Conservation (phyloP, 176 grass and related monocot species). For the Cocos nucifera region DNA sequence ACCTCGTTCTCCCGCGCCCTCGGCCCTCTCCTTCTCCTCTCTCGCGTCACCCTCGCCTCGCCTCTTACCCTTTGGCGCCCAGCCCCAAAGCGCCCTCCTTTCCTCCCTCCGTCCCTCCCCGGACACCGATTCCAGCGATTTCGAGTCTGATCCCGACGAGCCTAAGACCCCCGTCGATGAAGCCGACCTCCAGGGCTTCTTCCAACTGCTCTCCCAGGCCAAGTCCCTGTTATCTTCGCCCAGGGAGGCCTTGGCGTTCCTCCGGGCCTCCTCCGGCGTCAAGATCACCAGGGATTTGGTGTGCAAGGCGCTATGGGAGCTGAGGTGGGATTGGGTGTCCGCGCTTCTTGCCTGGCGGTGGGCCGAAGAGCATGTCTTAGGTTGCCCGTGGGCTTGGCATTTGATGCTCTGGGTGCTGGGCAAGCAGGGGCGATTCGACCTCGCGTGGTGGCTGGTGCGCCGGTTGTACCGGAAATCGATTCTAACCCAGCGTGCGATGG, state of each 20-base stretch:
- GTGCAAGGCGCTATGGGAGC: constrained; percentile 59
- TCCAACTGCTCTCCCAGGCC: constrained; percentile 47
- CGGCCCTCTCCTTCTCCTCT: not conserved
- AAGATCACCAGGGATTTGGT: not conserved
- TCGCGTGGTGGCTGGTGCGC: constrained; percentile 55
- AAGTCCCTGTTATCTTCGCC: constrained; percentile 34
- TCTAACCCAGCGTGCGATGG: constrained; percentile 56
- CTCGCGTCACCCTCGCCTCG: not conserved
- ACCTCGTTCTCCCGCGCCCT: not conserved
- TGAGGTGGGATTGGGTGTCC: constrained; percentile 47
- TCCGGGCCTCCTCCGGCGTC: constrained; percentile 27
- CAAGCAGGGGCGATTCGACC: constrained; percentile 54
- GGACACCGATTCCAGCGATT: constrained; percentile 42
- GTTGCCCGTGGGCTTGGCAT: constrained; percentile 49
- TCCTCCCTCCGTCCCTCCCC: constrained; percentile 6
- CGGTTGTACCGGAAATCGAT: constrained; percentile 44
- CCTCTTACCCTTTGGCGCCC: not conserved
- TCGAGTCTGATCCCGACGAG: constrained; percentile 35
- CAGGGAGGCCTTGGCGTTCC: constrained; percentile 41
- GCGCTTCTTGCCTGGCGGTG: constrained; percentile 45
- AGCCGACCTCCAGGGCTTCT: constrained; percentile 45
- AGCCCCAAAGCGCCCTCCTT: not conserved
- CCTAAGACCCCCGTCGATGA: constrained; percentile 1
- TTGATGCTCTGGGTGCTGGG: constrained; percentile 50
- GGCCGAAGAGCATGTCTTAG: constrained; percentile 32